Base-by-base conservation (phyloP, 176 grass and related monocot species). In the Dendrocalamus sinicus region DNA sequence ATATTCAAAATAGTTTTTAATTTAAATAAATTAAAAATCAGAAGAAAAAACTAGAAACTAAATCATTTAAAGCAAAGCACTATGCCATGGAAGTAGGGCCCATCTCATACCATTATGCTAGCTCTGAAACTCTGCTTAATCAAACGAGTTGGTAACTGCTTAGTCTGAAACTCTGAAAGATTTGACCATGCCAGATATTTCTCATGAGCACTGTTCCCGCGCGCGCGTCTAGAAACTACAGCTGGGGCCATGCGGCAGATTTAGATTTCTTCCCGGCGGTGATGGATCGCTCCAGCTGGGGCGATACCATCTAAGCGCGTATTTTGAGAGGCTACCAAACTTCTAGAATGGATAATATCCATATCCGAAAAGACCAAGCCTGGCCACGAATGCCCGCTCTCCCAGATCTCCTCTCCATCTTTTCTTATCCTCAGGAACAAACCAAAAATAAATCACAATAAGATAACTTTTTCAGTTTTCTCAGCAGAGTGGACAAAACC, bases 391-490 rank as follows among this genome's bases (percentile, higher is more conserved):
- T 73, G 77, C 66, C 76, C 19, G 67, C 69, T 83, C 72, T 85
- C 83, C 81, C 66, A 24, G 72, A 94, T 94, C 82, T 79, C 87
- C 90, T 80, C 87, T 90, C 48, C 82, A 86, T 92, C 90, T 75
- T 83, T 90, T 90, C 92, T 94, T 92, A 94, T 94, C 93, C 93
- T 62, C 55, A 43, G 11, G 76, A 57, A 72, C 65, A 75, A 72
- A 22, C 58, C 75, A 45, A 84, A 51, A 79, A 44, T 17, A 37
- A 66, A 72, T 44, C 80, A 58, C 47, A 63, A 81, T 12, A 16
- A 8, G 9, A 80, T 13, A 16, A 64, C 46, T 41, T 51, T 23
- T 22, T 48, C 26, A 22, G 24, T 84, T 67, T 84, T 74, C n/a
- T 72, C 39, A 68, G 51, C 75, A 80, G 65, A 51, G 65, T 37